Evolutionary conservation across 2,329 filamentous ascomycete species (phyloP), one percentile per base, ranked within the genome.

Genomic region (Neonectria sp.): DNA sequence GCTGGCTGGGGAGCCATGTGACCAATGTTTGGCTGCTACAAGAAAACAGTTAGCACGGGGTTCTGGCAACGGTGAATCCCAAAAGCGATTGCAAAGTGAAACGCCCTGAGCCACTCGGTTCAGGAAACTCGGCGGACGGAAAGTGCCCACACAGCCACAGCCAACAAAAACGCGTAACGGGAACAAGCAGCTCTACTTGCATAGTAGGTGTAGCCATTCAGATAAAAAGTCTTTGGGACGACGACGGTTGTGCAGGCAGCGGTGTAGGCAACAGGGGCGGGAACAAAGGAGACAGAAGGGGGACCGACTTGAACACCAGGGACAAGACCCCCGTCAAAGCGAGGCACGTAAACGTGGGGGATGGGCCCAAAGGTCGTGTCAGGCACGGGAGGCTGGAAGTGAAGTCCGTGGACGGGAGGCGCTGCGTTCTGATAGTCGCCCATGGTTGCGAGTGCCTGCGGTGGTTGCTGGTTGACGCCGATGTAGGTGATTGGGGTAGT

Each of bases 371-470:
- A 83, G 49, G 85, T 86, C 17, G 88, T 89, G 71, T 89, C 86
- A 4, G 88, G 87, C 17, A 89, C 86, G 31, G 86, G 88, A 1
- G 89, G 89, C 73, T 90, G 86, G 73, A 87, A 90, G 76, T 88
- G 85, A 56, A 86, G 76, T 60, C 85, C 85, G 55, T 74, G 75
- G 33, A 80, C 77, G 48, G 82, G 80, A 69, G 82, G 84, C n/a
- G 72, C 75, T n/a, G 79, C 69, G 70, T 83, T 83, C 68, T 80
- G 79, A 71, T 86, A 86, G 65, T 81, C 80, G 60, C 79, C 80
- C 81, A 63, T 76, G 55, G 81, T 82, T 68, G 71, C 68, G 64
- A 11, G 3, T 17, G 37, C 15, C 37, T 40, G 70, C 65, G 52
- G 65, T 21, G 65, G 65, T 25, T 68, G 72, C 45, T 72, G 71